Evolutionary conservation across 2,329 filamentous ascomycete species (phyloP).

Genomic region (Tolypocladium ovalisporum): DNA sequence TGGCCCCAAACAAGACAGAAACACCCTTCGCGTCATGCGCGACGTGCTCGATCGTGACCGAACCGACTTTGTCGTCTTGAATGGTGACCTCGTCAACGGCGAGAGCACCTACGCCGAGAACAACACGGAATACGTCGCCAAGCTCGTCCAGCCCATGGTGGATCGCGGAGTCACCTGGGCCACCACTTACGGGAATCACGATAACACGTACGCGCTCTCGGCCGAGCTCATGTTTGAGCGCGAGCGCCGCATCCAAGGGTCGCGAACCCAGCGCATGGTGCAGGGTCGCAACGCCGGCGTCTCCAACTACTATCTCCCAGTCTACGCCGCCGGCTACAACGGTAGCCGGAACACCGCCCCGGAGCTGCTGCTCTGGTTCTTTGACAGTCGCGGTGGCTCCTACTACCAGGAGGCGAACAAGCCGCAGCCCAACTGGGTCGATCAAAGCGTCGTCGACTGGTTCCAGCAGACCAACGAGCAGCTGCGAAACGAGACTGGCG

Average conservation of each 20-base stretch:
- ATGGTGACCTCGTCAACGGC: slow-evolving; percentile 61
- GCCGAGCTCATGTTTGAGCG: slow-evolving; percentile 29
- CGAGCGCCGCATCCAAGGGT: slow-evolving; percentile 25
- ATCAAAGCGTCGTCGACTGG: slow-evolving; percentile 32
- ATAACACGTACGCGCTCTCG: slow-evolving; percentile 47
- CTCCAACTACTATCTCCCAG: slow-evolving; percentile 37
- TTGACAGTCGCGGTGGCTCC: slow-evolving; percentile 54
- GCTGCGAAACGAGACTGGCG: slow-evolving; percentile 15
- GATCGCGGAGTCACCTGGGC: slow-evolving; percentile 48
- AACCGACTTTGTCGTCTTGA: slow-evolving; percentile 54
- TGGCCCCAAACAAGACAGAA: slow-evolving; percentile 41
- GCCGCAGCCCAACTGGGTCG: slow-evolving; percentile 33
- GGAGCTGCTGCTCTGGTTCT: slow-evolving; percentile 56
- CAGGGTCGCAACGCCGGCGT: slow-evolving; percentile 21
- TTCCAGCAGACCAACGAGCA: slow-evolving; percentile 23
- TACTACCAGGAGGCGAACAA: slow-evolving; percentile 30
- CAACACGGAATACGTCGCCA: slow-evolving; percentile 43
- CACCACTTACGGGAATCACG: slow-evolving; percentile 63
- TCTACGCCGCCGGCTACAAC: slow-evolving; percentile 25
- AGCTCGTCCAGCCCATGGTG: slow-evolving; percentile 47
- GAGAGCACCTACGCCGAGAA: slow-evolving; percentile 49
- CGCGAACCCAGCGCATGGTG: slow-evolving; percentile 30
- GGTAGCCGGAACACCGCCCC: slow-evolving; percentile 19
- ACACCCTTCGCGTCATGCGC: slow-evolving; percentile 45
- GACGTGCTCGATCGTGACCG: slow-evolving; percentile 44